These are phyloP conservation scores for Linum tenue DNA, from an alignment of 345 rosid species.

Conservation along the genomic window DNA sequence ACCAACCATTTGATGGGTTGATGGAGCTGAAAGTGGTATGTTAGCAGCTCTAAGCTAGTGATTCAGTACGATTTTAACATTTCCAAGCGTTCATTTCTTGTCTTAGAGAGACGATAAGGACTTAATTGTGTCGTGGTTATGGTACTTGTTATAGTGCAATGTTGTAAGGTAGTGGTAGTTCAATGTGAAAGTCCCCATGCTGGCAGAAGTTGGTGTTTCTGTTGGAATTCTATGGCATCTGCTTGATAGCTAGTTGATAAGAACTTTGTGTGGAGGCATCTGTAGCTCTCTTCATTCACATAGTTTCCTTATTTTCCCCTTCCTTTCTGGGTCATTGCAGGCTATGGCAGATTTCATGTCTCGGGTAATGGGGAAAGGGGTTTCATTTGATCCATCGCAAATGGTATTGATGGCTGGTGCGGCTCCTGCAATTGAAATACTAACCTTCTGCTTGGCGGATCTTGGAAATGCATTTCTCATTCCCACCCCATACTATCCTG, in stretches of 20 bases:
- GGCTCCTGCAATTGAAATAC: not conserved
- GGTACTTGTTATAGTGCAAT: too few relatives aligned
- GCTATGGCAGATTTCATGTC: not conserved
- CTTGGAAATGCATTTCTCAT: not conserved
- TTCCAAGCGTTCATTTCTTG: too few relatives aligned
- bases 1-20: constrained; percentile 67
- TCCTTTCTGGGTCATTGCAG: not conserved
- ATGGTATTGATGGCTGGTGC: not conserved
- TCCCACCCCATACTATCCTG: constrained; percentile 6
- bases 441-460: not conserved
- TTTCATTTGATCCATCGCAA: not conserved
- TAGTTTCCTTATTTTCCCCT: not conserved
- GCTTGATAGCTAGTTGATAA: not conserved
- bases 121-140: too few relatives aligned
- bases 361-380: not conserved
- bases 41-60: not conserved
- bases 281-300: too few relatives aligned
- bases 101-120: not conserved
- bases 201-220: not conserved
- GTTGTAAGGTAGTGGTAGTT: too few relatives aligned
- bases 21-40: constrained; percentile 72
- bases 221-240: too few relatives aligned
- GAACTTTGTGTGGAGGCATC: not conserved
- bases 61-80: not conserved
- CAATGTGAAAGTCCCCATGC: too few relatives aligned